Evolutionary conservation across 2,329 filamentous ascomycete genomes (phyloP).

Genomic region (Xylariaceae sp.): DNA sequence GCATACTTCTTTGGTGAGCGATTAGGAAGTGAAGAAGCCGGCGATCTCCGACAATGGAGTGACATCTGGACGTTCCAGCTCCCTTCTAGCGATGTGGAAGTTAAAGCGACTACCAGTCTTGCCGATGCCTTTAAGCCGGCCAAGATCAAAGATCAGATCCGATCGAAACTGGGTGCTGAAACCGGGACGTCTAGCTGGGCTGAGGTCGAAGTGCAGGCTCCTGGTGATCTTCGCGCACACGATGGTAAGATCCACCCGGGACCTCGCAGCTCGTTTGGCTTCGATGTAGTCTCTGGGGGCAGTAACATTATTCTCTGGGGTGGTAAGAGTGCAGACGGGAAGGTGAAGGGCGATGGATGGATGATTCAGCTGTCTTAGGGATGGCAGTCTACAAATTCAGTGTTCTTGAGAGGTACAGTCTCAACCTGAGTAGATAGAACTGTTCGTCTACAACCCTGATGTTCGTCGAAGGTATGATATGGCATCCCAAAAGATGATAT

Average conservation of each 20-base stretch:
- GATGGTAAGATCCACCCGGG: conserved; percentile 39
- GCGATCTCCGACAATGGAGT: conserved; percentile 24
- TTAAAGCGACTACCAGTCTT: conserved; percentile 18
- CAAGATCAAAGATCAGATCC: conserved; percentile 44
- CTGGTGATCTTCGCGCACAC: conserved; percentile 36
- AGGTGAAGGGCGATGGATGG: conserved; percentile 37
- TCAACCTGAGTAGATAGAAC: too few relatives aligned
- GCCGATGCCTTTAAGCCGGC: conserved; percentile 39
- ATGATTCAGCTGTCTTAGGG: conserved; percentile 24
- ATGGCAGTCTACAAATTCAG: too few relatives aligned
- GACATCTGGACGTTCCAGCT: conserved; percentile 52
- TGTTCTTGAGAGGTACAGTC: too few relatives aligned
- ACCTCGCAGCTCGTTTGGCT: conserved; percentile 36
- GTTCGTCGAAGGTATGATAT: too few relatives aligned
- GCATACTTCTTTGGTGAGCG: conserved; percentile 43
- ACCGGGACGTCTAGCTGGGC: conserved; percentile 46
- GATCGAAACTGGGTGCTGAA: conserved; percentile 36
- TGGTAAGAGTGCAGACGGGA: conserved; percentile 40
- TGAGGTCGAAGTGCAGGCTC: conserved; percentile 42
- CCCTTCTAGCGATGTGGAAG: conserved; percentile 30
- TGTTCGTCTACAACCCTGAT: too few relatives aligned
- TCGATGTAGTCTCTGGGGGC: conserved; percentile 38
- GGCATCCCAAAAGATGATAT: too few relatives aligned
- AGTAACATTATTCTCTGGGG: conserved; percentile 48
- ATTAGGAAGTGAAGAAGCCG: conserved; percentile 19